These are phyloP conservation scores for Allium sativum DNA, from an alignment of 106 monocot species.

Conservation along the genomic window DNA sequence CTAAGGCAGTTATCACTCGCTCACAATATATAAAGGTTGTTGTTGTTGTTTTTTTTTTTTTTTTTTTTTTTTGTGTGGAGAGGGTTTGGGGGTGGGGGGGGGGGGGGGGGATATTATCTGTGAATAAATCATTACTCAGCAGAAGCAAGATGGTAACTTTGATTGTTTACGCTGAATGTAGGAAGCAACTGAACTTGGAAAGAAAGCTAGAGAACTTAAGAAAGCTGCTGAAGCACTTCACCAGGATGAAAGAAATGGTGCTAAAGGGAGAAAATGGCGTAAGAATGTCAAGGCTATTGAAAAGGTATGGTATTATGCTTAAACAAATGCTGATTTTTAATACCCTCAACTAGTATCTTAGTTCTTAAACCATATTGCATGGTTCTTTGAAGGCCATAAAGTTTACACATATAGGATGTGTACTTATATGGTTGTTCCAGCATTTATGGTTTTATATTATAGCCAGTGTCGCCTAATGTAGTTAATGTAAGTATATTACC, in stretches of 20 bases:
- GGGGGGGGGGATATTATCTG: too few relatives aligned
- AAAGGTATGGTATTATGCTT: constrained; percentile 32
- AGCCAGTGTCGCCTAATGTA: background rate
- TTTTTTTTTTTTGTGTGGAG: too few relatives aligned
- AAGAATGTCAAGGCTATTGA: constrained; percentile 90
- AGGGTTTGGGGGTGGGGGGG: too few relatives aligned
- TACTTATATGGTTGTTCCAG: background rate
- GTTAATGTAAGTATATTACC: too few relatives aligned
- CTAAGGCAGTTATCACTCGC: constrained; percentile 91
- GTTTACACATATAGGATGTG: background rate
- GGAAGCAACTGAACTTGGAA: constrained; percentile 90
- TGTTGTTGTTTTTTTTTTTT: too few relatives aligned
- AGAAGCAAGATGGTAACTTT: background rate
- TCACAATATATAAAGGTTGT: constrained; percentile 96
- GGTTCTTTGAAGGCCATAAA: background rate
- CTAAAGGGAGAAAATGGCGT: constrained; percentile 83
- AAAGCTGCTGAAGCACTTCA: constrained; percentile 73
- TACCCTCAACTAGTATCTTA: background rate
- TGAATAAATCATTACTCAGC: too few relatives aligned
- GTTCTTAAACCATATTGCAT: background rate
- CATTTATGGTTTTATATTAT: background rate
- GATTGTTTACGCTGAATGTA: constrained; percentile 15
- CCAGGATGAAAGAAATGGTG: constrained; percentile 80
- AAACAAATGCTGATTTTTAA: background rate
- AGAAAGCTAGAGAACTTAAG: constrained; percentile 81